Base-by-base conservation (phyloP, 1,284 basidiomycete species). In the Irpex sp. region DNA sequence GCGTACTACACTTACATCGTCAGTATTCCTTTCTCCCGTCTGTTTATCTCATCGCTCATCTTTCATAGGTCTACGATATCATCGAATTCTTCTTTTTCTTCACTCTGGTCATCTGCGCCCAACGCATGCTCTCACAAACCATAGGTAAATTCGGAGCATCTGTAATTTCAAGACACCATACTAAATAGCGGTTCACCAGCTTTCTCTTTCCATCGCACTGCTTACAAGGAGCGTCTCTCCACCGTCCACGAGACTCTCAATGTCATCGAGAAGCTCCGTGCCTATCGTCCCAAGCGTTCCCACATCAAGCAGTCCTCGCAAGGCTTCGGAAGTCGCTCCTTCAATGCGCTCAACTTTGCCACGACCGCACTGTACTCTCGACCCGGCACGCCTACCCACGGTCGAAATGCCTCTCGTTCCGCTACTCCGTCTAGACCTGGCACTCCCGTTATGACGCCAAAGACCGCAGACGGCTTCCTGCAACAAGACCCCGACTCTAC, bases 81-180 rank as follows among this genome's bases (percentile, higher is more conserved):
- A 78, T 91, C 23, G 79, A 85, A 66, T 90, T 90, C 70, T 64
- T 87, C 48, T 91, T 90, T 75, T 91, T 91, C 74, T 72, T 88
- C 21, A 77, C 78, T 2, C 75, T 91, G 10, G 78, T 89, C 9
- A 72, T 85, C 64, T 86, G 82, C 60, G 71, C 71, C 3, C 87
- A 89, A 69, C 77, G 79, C 61, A 85, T 90, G 81, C 70, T 89
- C 21, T 85, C 84, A 1, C 87, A 88, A 69, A 78, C 81, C 48
- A 82, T 90, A 54, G 78, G 79, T 77, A 72, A 58, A 67, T 65
- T 12, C 16, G 28, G 21, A 19, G 5, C 16, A 12, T 33, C 12
- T 18, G 33, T 33, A 16, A n/a, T 28, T 28, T 28, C 5, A 28
- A 28, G 28, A 28, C 28, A 28, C 28, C 28, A 28, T 28, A 5